A percentile compares a stretch with the other conserved stretches of the same genome.
These are phyloP conservation scores for Pyricularia grisea DNA, from an alignment of 2,329 filamentous ascomycete genomes.

Conservation along the genomic window DNA sequence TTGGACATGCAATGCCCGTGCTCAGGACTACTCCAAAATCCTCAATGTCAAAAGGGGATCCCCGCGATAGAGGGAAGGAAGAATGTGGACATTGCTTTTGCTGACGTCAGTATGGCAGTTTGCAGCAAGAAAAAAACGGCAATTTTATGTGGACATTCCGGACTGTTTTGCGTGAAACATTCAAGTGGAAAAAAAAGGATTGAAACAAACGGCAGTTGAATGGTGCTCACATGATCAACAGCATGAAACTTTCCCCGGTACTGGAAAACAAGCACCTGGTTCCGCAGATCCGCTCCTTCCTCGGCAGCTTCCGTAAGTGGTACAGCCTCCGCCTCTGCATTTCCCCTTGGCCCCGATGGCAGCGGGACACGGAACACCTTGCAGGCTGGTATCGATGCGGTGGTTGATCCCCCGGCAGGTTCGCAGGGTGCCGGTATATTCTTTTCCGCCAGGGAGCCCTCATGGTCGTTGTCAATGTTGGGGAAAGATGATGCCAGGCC, in stretches of 20 bases:
- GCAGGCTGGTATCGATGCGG: not conserved
- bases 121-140: too few relatives aligned
- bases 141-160: too few relatives aligned
- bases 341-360: not conserved
- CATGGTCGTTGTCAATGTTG: not conserved
- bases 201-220: conserved; percentile 15
- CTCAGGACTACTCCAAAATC: conserved; percentile 28
- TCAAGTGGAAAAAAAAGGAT: not conserved
- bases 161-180: not conserved
- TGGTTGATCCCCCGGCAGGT: not conserved
- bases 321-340: conserved; percentile 22
- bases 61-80: not conserved
- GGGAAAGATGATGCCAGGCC: not conserved
- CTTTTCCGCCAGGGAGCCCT: not conserved
- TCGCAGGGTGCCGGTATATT: not conserved
- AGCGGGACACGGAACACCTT: not conserved
- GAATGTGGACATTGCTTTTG: not conserved
- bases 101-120: not conserved
- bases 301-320: conserved; percentile 22
- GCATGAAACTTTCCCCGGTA: conserved; percentile 57
- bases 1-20: conserved; percentile 55
- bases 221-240: conserved; percentile 57
- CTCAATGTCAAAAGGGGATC: not conserved
- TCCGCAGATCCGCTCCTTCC: conserved; percentile 29
- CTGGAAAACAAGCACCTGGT: conserved; percentile 58